These are phyloP conservation scores for Flaveria brownii DNA, from an alignment of 129 eudicot species.

Conservation along the genomic window DNA sequence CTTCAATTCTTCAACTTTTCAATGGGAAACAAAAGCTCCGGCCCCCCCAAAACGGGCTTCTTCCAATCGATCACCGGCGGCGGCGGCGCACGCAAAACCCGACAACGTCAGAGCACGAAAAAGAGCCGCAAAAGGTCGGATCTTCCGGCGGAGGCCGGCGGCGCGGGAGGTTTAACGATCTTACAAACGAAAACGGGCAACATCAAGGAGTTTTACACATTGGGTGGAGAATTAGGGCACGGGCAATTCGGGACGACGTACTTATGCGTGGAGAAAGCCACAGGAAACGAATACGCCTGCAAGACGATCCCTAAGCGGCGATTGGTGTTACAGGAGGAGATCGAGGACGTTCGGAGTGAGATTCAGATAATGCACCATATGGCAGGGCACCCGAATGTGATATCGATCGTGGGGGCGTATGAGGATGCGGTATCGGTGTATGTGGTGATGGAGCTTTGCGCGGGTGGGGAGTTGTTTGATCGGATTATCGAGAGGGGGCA, in stretches of 20 bases:
- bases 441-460: constrained; percentile 12
- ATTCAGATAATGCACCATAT: constrained; percentile 13
- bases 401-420: constrained; percentile 11
- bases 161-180: neutral
- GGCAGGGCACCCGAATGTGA: constrained; percentile 17
- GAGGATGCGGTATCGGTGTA: constrained; percentile 16
- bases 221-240: constrained; percentile 1
- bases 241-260: constrained; percentile 10
- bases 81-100: neutral
- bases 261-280: neutral
- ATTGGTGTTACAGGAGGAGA: constrained; percentile 1
- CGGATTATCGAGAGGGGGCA: constrained; percentile 4
- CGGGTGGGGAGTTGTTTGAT: constrained; percentile 2
- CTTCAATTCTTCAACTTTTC: neutral
- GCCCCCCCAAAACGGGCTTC: neutral
- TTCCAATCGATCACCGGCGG: neutral
- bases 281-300: neutral
- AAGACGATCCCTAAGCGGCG: neutral
- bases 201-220: constrained; percentile 7
- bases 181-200: constrained; percentile 7
- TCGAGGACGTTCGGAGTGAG: constrained; percentile 12
- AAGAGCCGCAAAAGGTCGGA: neutral
- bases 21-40: constrained; percentile 18
- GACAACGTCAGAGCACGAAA: neutral
- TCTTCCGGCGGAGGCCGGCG: neutral